Evolutionary conservation across 2,329 filamentous ascomycete genomes (phyloP).

Genomic region (Cercospora sp.): DNA sequence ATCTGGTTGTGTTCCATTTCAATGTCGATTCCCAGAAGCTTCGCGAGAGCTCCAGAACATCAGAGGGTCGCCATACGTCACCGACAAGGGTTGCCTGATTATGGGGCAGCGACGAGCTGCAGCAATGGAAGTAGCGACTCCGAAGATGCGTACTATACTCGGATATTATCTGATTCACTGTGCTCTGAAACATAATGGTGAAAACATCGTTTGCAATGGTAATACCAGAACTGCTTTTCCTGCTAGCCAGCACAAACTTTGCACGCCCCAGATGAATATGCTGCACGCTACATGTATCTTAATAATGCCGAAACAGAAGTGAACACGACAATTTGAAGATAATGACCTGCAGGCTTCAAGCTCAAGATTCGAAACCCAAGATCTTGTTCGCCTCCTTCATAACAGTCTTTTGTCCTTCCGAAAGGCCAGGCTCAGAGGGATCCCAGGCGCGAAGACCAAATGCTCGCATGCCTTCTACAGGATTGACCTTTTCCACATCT

Average conservation of each 20-base stretch:
- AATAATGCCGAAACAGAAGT: neutral
- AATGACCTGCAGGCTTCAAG: neutral
- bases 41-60: slow-evolving; percentile 3
- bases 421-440: slow-evolving; percentile 49
- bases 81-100: slow-evolving; percentile 1
- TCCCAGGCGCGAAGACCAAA: slow-evolving; percentile 58
- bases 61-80: neutral
- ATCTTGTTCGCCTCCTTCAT: slow-evolving; percentile 56
- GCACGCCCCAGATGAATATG: neutral
- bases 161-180: neutral
- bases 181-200: neutral
- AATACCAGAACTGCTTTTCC: neutral
- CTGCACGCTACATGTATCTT: slow-evolving; percentile 4
- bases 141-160: slow-evolving; percentile 13
- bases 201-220: neutral
- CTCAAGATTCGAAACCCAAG: slow-evolving; percentile 47
- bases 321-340: neutral
- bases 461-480: slow-evolving; percentile 52
- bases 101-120: neutral
- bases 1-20: neutral
- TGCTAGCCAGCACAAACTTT: neutral
- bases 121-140: neutral
- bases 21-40: slow-evolving; percentile 2
- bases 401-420: slow-evolving; percentile 52
- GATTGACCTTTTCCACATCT: slow-evolving; percentile 41